Percentiles rank a stretch among this genome's conserved stretches.
Evolutionary conservation across 768 basidiomycete species (phyloP).

Genomic region (Suillus occidentalis): DNA sequence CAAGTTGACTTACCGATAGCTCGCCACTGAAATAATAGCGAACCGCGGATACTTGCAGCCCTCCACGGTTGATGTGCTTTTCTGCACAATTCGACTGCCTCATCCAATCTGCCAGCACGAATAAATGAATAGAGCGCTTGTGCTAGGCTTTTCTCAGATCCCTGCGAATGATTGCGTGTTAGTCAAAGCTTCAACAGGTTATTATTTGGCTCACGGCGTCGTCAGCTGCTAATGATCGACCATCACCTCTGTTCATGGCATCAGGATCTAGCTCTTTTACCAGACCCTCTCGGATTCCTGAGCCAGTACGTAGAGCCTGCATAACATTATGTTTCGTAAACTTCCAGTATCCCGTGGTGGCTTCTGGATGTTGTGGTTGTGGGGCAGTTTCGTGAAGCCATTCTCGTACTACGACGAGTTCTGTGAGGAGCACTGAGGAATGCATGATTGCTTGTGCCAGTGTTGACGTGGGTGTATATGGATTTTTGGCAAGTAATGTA

Average conservation of each 20-base stretch:
- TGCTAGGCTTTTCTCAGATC: conserved; percentile 75
- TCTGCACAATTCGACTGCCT: conserved; percentile 80
- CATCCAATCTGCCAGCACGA: conserved; percentile 81
- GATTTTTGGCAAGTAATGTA: conserved; percentile 64
- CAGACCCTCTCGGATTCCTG: conserved; percentile 45
- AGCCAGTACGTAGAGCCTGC: conserved; percentile 58
- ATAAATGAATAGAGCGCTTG: conserved; percentile 81
- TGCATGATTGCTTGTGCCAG: conserved; percentile 75
- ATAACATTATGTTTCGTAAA: conserved; percentile 77
- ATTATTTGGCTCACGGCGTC: conserved; percentile 60
- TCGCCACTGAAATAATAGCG: conserved; percentile 73
- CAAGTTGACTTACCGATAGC: conserved; percentile 55
- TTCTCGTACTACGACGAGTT: conserved; percentile 81
- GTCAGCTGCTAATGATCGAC: conserved; percentile 63
- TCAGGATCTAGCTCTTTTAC: conserved; percentile 82
- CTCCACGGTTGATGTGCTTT: conserved; percentile 90
- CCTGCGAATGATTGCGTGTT: conserved; percentile 42
- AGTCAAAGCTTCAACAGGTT: background rate
- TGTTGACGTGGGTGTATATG: conserved; percentile 77
- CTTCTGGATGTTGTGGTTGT: conserved; percentile 59
- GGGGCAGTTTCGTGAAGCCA: conserved; percentile 84
- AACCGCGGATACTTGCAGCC: conserved; percentile 85
- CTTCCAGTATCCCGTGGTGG: conserved; percentile 80
- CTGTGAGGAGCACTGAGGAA: conserved; percentile 63
- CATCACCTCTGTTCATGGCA: conserved; percentile 60